Percentiles rank a stretch among this genome's conserved stretches.
Conservation (phyloP, 345 rosid genomes). For the Lumnitzera racemosa region DNA sequence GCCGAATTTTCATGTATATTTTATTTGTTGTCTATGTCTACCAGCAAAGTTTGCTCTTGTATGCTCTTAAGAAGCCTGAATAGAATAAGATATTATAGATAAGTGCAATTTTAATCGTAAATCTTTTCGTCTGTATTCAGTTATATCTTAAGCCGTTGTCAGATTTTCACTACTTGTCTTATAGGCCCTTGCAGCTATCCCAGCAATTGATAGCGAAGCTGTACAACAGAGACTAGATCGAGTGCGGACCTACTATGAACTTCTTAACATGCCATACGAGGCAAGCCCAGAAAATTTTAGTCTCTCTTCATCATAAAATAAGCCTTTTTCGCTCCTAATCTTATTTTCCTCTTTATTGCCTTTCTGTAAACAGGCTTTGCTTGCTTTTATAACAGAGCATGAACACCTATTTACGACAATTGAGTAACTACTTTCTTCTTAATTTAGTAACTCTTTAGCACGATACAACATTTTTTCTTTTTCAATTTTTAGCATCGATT, state of each 20-base stretch:
- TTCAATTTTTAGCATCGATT: background rate
- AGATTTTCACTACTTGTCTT: conserved; percentile 9
- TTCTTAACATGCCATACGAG: conserved; percentile 95
- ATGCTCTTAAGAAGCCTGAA: background rate
- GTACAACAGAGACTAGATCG: conserved; percentile 75
- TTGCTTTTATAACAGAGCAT: conserved; percentile 81
- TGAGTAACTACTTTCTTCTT: conserved; percentile 44
- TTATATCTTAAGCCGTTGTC: background rate
- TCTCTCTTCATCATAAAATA: background rate
- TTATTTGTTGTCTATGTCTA: background rate
- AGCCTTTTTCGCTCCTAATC: background rate
- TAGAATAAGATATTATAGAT: no score
- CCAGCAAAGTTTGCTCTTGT: background rate
- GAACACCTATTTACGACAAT: conserved; percentile 49
- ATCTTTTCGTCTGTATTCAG: background rate
- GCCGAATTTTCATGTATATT: conserved; percentile 2
- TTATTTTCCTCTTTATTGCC: background rate
- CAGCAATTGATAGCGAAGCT: conserved; percentile 67
- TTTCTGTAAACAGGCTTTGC: conserved; percentile 56
- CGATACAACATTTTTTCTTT: background rate
- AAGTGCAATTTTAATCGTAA: background rate
- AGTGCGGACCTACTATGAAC: conserved; percentile 85
- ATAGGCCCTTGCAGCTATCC: conserved; percentile 90
- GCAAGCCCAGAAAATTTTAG: conserved; percentile 28
- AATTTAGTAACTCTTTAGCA: background rate